phyloP scores from a whole-genome alignment of 306 rosid species.

The Cercis canadensis region DNA sequence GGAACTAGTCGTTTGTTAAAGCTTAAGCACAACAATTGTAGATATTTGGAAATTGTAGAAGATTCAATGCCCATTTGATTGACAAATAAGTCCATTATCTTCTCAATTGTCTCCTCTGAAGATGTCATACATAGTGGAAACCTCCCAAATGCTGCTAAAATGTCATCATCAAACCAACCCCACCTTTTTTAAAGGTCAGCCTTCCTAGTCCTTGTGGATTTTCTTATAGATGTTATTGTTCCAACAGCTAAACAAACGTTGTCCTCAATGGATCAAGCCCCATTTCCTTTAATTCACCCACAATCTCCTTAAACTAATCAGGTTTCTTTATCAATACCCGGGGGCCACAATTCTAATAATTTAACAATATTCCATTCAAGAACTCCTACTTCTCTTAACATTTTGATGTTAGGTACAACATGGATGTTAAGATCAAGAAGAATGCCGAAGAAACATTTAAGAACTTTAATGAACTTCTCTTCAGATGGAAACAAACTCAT shows the following conservation, averaged over 20 bases:
- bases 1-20: too few relatives aligned
- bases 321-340: background rate
- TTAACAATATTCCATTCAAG: conserved; percentile 1
- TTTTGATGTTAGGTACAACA: background rate
- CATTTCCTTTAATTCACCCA: conserved; percentile 30
- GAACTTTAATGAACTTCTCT: background rate
- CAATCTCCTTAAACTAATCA: conserved; percentile 11
- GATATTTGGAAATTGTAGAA: too few relatives aligned
- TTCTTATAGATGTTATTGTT: conserved; percentile 10
- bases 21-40: too few relatives aligned
- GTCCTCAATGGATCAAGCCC: conserved; percentile 32
- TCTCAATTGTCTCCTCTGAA: conserved; percentile 29
- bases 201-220: conserved; percentile 38
- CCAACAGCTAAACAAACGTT: conserved; percentile 26
- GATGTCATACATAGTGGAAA: conserved; percentile 31
- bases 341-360: conserved; percentile 24
- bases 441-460: background rate
- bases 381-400: conserved; percentile 22
- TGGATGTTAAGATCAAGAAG: background rate
- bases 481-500: background rate
- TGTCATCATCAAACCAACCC: conserved; percentile 36
- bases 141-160: conserved; percentile 27
- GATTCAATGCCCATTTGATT: too few relatives aligned
- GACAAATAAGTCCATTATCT: too few relatives aligned
- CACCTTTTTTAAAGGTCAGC: conserved; percentile 34